Base-by-base conservation (phyloP, 2,329 filamentous ascomycete species). In the Aspergillus hortae region DNA sequence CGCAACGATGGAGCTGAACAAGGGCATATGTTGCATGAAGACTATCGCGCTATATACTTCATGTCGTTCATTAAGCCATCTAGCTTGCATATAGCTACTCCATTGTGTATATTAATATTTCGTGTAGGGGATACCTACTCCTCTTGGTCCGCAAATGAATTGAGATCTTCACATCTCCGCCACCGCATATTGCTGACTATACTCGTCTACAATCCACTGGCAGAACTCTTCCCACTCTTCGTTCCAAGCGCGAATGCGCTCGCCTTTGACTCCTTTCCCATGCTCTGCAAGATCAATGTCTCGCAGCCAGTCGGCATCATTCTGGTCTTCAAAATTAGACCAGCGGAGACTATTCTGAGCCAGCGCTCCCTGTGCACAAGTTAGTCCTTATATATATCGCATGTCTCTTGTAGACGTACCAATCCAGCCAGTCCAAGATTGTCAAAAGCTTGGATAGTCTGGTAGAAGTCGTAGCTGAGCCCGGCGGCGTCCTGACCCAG, bases 391-490 rank as follows among this genome's bases (percentile, higher is more conserved):
- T 44, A 12, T 4, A 6, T 7, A 12, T 4, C 4, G 6, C 3
- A 38, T 12, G 6, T 2, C 4, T 6, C 5, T 21, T 3, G 21
- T 19, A 19, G 19, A 44, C 54, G 87, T 0, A 87, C 92, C 48
- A 96, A 72, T 0, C 91, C 92, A n/a, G 88, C 90, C 1, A 96
- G 78, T 0, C 91, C 92, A 3, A 96, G 80, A 64, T 94, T 95
- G 52, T 95, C 88, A 85, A 90, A 95, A 0, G 88, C 91, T 70
- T 96, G 90, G 17, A 96, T 76, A 2, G 89, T 87, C 71, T 95
- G 90, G 88, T 90, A 96, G 71, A 95, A 95, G 72, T 96, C 90
- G 71, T 95, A 90, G 7, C 87, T 92, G 80, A 92, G 86, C 25
- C 90, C 90, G 7, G 84, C 86, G 2, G 81, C 84, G 51, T 88